A percentile compares a stretch with the other conserved stretches of the same genome.
These are phyloP conservation scores for Sextonia rubra DNA, from an alignment of 164 flowering plant genomes.

Conservation along the genomic window DNA sequence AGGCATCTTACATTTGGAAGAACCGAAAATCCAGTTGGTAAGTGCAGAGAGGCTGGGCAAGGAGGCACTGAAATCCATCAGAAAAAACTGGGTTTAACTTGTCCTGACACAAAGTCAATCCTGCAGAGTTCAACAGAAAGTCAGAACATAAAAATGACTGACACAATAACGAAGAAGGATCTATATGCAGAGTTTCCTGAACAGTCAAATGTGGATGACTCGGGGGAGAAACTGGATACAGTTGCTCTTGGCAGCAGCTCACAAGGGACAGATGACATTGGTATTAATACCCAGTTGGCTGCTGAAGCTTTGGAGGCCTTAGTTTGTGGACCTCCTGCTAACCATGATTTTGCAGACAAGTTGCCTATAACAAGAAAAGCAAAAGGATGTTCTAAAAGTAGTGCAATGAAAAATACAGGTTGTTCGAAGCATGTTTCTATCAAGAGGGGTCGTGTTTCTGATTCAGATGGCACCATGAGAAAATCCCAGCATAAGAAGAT, in stretches of 20 bases:
- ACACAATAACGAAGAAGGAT: constrained; percentile 25
- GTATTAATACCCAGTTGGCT: constrained; percentile 87
- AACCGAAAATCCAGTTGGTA: constrained; percentile 7
- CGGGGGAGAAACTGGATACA: constrained; percentile 20
- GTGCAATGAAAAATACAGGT: constrained; percentile 7
- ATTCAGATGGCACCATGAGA: constrained; percentile 17
- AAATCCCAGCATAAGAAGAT: constrained; percentile 27
- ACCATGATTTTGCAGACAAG: constrained; percentile 8
- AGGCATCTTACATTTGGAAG: constrained; percentile 16
- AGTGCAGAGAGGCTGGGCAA: constrained; percentile 16
- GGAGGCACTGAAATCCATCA: constrained; percentile 14
- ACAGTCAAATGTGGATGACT: constrained; percentile 18
- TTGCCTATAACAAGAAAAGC: constrained; percentile 9
- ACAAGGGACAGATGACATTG: constrained; percentile 36
- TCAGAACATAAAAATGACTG: constrained; percentile 13
- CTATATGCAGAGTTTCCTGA: constrained; percentile 36
- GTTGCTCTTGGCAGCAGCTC: constrained; percentile 7
- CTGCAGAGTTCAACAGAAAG: constrained; percentile 17
- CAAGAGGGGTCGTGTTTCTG: constrained; percentile 15
- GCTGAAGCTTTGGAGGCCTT: constrained; percentile 95
- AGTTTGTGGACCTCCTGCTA: constrained; percentile 26
- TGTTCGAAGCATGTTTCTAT: constrained; percentile 11
- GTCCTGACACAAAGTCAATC: constrained; percentile 47
- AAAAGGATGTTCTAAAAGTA: constrained; percentile 5
- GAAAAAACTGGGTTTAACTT: constrained; percentile 20